Percentiles rank a stretch among this genome's conserved stretches.
These are phyloP conservation scores for Exophiala calicioides DNA, from an alignment of 2,329 filamentous ascomycete species.

Conservation along the genomic window DNA sequence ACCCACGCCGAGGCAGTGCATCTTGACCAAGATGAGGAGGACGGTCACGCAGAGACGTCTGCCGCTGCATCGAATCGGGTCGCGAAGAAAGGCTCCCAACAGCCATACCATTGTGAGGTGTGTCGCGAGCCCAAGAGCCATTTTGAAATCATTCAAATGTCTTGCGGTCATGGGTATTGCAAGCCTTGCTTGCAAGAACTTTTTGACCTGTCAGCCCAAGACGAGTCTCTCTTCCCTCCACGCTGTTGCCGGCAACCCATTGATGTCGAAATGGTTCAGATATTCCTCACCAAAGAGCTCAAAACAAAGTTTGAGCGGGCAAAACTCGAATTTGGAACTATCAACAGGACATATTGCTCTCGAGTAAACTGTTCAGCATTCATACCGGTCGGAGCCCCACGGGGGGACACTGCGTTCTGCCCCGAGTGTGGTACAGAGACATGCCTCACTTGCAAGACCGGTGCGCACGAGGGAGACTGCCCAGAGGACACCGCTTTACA, in stretches of 20 bases:
- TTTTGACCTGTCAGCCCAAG: constrained; percentile 47
- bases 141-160: constrained; percentile 32
- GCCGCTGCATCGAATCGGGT: background rate
- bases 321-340: constrained; percentile 51
- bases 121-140: constrained; percentile 36
- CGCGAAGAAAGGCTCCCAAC: background rate
- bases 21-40: too few species aligned
- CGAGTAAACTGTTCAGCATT: constrained; percentile 48
- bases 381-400: constrained; percentile 41
- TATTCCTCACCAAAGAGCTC: constrained; percentile 42
- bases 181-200: constrained; percentile 48
- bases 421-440: constrained; percentile 46
- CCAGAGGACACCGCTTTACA: constrained; percentile 30
- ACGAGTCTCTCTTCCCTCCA: constrained; percentile 59
- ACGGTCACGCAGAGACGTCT: background rate
- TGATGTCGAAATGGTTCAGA: constrained; percentile 36
- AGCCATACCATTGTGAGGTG: constrained; percentile 27
- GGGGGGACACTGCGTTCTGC: constrained; percentile 45
- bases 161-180: constrained; percentile 55
- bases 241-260: constrained; percentile 54
- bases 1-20: background rate
- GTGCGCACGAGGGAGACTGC: constrained; percentile 45
- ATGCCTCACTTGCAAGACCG: constrained; percentile 54
- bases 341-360: constrained; percentile 56
- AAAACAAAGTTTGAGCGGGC: constrained; percentile 46